Base-by-base conservation (phyloP, 176 grass and related monocot genomes). In the Aegilops sharonensis region DNA sequence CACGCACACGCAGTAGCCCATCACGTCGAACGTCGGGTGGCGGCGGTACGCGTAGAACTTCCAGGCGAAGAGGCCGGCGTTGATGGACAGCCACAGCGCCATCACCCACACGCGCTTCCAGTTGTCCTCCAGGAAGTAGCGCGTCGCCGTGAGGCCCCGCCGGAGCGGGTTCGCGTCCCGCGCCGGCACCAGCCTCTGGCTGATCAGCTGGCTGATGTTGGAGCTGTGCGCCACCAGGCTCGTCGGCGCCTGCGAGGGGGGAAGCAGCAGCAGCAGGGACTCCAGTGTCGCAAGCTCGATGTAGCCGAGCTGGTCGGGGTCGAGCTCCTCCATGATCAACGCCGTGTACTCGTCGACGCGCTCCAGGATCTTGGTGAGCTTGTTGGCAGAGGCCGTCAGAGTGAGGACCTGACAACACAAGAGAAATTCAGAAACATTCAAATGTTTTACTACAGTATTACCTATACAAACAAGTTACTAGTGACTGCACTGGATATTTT, bases 81-180 rank as follows among this genome's bases (percentile, higher is more conserved):
- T 95, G 78, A 92, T 84, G 48, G 81, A 8, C 10, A 98, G 88
- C 96, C 96, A 98, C 13, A 98, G 86, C 11, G 82, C n/a, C 87
- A 95, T 80, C 14, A 95, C 88, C 96, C 93, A 98, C 3, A 95
- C 88, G 5, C 96, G 89, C 85, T 98, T 98, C 96, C 96, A 95
- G 88, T 95, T 95, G 88, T 95, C 96, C 88, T 98, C 96, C 71
- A 94, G 40, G 92, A 98, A 98, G 90, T 98, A 98, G 42, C 6
- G 10, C 2, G 82, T 5, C 39, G 20, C 47, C 34, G 75, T 75
- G 48, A 83, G 34, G 60, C 64, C 81, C 8, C 96, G 86, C 11
- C 86, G 78, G 57, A 95, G 23, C 23, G 92, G 84, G 79, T 91
- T 91, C 17, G 27, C 11, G 74, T 91, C 85, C 4, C 68, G 75